Conservation (phyloP, 208 protist species). For the Leishmania tropica region DNA sequence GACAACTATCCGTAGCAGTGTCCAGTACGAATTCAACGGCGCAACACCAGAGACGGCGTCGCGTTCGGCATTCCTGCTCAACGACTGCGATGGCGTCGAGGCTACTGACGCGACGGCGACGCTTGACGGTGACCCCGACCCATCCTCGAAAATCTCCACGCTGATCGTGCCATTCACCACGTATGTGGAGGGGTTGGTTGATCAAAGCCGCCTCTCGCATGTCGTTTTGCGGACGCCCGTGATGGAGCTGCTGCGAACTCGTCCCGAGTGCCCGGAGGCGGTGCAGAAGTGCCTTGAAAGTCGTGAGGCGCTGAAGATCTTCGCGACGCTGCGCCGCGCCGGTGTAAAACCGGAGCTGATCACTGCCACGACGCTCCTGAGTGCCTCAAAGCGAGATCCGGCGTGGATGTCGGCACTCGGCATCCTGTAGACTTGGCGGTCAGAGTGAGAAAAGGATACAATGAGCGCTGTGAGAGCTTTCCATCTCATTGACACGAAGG, state of each 20-base stretch:
- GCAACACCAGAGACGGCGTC: neutral
- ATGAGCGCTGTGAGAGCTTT: no score
- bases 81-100: neutral
- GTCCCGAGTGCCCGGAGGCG: slow-evolving; percentile 27
- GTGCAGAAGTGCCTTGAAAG: slow-evolving; percentile 39
- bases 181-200: slow-evolving; percentile 46
- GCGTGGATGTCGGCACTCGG: slow-evolving; percentile 55
- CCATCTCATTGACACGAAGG: neutral
- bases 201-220: slow-evolving; percentile 44
- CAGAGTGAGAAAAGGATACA: neutral
- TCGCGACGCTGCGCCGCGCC: slow-evolving; percentile 55
- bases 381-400: slow-evolving; percentile 41
- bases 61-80: neutral
- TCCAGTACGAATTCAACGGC: neutral
- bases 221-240: slow-evolving; percentile 56
- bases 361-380: slow-evolving; percentile 53
- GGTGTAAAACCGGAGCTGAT: slow-evolving; percentile 61
- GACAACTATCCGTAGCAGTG: no score
- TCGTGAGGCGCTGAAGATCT: slow-evolving; percentile 50
- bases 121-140: neutral
- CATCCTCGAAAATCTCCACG: slow-evolving; percentile 1
- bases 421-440: slow-evolving; percentile 30
- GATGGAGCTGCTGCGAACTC: slow-evolving; percentile 19
- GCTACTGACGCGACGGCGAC: neutral
- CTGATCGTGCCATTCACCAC: slow-evolving; percentile 57